Evolutionary conservation across 2,329 filamentous ascomycete genomes (phyloP).

Genomic region (Aspergillus quadrilineatus): DNA sequence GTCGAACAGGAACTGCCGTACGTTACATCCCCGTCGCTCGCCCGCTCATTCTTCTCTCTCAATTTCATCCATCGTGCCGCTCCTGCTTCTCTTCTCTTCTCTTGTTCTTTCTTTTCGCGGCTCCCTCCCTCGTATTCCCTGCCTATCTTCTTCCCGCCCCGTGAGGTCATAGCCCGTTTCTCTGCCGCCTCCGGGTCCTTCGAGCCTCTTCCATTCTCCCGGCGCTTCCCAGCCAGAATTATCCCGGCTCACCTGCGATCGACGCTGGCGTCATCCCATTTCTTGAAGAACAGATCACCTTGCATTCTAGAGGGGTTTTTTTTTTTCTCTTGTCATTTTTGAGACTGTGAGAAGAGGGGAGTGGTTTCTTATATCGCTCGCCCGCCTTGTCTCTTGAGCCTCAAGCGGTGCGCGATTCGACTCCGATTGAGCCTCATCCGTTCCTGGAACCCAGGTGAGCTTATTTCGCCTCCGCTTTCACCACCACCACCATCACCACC

Average conservation of each 20-base stretch:
- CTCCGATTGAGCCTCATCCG: conserved; percentile 24
- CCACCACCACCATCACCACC: not conserved
- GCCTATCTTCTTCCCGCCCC: not conserved
- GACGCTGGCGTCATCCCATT: conserved; percentile 11
- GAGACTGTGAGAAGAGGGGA: not conserved
- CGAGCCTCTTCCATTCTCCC: not conserved
- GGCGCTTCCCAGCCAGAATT: not conserved
- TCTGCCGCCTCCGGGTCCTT: not conserved
- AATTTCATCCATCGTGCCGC: conserved; percentile 1
- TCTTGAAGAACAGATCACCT: conserved; percentile 3
- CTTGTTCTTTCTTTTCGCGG: not conserved
- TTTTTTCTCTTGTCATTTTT: not conserved
- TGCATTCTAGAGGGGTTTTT: not conserved
- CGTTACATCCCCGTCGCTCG: not conserved
- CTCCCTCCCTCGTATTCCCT: not conserved
- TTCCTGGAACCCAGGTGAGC: conserved; percentile 21
- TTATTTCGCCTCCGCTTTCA: conserved; percentile 14
- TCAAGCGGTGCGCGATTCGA: conserved; percentile 18
- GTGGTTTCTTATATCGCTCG: conserved; percentile 8
- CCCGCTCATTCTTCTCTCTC: not conserved
- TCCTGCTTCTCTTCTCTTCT: conserved; percentile 2
- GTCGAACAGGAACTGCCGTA: not conserved
- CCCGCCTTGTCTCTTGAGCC: conserved; percentile 11
- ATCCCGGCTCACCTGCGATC: conserved; percentile 3
- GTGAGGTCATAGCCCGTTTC: not conserved